Evolutionary conservation across 176 grass and related monocot genomes (phyloP).

Genomic region (Phoenix roebelenii): DNA sequence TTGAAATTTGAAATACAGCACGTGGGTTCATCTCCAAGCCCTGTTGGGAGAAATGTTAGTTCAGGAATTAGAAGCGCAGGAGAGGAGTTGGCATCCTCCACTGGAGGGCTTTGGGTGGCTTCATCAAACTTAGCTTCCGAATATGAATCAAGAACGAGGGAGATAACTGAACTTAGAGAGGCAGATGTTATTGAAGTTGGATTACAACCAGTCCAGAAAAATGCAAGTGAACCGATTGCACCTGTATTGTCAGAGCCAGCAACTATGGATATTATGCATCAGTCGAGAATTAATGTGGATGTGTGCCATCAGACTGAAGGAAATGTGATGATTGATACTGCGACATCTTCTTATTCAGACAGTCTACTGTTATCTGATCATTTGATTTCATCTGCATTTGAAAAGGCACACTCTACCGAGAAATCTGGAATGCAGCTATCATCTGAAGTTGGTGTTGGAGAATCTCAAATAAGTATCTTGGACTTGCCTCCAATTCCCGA

Average conservation of each 20-base stretch:
- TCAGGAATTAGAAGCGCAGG: neutral
- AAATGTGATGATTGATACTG: slow-evolving; percentile 20
- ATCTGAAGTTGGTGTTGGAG: neutral
- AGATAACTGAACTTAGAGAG: slow-evolving; percentile 16
- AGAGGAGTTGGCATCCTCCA: neutral
- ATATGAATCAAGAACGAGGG: neutral
- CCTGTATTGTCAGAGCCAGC: neutral
- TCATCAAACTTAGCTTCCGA: neutral
- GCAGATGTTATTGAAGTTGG: neutral
- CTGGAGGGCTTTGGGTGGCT: neutral
- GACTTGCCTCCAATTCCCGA: neutral
- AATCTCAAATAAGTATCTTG: neutral
- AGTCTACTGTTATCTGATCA: neutral
- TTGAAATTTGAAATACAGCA: too few species aligned
- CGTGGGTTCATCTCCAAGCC: neutral
- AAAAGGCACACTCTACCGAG: slow-evolving; percentile 8
- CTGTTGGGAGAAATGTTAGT: neutral
- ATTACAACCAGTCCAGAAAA: neutral
- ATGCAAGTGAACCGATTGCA: neutral
- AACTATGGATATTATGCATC: slow-evolving; percentile 2
- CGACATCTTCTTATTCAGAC: slow-evolving; percentile 24
- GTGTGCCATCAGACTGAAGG: slow-evolving; percentile 16
- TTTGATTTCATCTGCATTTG: slow-evolving; percentile 16
- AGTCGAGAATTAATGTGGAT: slow-evolving; percentile 1
- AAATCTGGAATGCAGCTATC: slow-evolving; percentile 11